Conservation (phyloP, 163 green algal species). For the Botryococcus braunii region DNA sequence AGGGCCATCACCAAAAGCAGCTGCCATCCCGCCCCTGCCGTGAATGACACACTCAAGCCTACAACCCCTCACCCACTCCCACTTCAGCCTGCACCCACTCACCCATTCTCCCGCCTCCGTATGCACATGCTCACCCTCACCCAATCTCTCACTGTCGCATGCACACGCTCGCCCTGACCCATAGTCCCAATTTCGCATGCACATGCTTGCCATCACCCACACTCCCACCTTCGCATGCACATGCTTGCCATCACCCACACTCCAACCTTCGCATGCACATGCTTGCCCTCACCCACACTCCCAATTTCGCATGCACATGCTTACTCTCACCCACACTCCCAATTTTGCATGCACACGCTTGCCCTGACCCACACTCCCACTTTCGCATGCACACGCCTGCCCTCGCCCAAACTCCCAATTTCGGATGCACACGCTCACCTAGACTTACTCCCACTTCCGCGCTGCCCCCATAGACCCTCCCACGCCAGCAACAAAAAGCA, state of each 20-base stretch:
- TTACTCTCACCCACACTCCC: not conserved
- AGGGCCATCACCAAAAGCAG: conserved; percentile 16
- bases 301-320: not conserved
- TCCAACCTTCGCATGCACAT: not conserved
- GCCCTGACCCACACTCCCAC: too few relatives aligned
- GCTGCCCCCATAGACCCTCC: too few relatives aligned
- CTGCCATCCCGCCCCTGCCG: conserved; percentile 14
- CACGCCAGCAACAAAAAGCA: too few relatives aligned
- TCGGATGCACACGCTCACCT: too few relatives aligned
- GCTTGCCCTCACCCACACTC: not conserved
- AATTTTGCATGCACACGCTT: not conserved
- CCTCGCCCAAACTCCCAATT: too few relatives aligned
- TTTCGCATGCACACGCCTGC: too few relatives aligned
- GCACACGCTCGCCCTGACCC: not conserved
- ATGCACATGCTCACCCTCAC: not conserved
- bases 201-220: not conserved
- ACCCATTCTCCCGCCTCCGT: not conserved
- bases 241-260: not conserved
- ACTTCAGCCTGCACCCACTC: not conserved
- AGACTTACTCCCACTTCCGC: too few relatives aligned
- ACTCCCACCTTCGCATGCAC: not conserved
- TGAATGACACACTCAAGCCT: conserved; percentile 33
- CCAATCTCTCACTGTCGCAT: not conserved
- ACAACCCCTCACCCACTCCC: not conserved
- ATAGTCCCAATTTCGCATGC: not conserved